A percentile compares a stretch with the other conserved stretches of the same genome.
Evolutionary conservation across 805 yeast species (phyloP).

Genomic region (Monosporozyma unispora): DNA sequence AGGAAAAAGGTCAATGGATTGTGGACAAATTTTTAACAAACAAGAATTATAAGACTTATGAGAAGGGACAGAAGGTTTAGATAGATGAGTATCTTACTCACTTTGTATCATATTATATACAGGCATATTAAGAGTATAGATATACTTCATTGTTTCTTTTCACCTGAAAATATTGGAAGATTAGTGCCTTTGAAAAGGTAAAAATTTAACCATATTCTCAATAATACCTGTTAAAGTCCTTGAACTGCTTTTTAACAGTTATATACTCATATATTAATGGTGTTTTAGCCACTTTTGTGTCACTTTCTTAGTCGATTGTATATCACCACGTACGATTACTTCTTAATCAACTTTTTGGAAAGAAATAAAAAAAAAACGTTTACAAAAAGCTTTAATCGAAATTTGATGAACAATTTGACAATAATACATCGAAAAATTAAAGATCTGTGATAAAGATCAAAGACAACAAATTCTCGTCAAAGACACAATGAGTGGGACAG

Average conservation of each 20-base stretch:
- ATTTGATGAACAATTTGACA: background rate
- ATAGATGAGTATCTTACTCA: background rate
- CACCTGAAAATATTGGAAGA: background rate
- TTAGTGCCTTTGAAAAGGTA: too few relatives aligned
- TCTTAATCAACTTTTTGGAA: background rate
- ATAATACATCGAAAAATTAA: background rate
- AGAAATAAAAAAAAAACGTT: background rate
- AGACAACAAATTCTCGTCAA: background rate
- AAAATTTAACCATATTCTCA: too few relatives aligned
- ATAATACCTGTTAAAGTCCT: too few relatives aligned
- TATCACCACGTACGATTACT: background rate
- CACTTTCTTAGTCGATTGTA: background rate
- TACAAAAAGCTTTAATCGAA: background rate
- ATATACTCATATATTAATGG: background rate
- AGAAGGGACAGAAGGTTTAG: conserved; percentile 5
- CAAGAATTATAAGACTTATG: conserved; percentile 17
- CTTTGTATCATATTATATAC: background rate
- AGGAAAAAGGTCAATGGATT: conserved; percentile 59
- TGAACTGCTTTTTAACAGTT: too few relatives aligned
- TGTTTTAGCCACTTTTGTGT: background rate
- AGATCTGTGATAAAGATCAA: background rate
- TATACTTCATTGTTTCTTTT: background rate
- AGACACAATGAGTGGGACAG: conserved; percentile 1
- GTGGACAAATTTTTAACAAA: conserved; percentile 29
- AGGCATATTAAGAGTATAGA: background rate